Evolutionary conservation across 2,329 filamentous ascomycete species (phyloP), one percentile per base, ranked within the genome.

Genomic region (Raffaelea ambrosiae): DNA sequence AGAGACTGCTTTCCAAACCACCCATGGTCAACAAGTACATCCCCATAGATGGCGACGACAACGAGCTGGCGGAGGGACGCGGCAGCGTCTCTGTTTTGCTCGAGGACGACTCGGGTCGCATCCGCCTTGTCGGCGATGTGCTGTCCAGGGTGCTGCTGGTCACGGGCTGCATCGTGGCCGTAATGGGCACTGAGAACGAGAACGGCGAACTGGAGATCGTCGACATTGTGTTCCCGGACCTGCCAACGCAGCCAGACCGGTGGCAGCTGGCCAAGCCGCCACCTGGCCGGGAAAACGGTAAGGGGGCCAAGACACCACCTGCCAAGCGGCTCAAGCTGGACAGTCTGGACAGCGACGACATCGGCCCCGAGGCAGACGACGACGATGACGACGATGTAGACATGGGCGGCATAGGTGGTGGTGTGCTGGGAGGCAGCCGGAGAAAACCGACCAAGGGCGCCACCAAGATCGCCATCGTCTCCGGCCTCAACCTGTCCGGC

Each of bases 201-300:
- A 84, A 91, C 66, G 93, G 93, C 53, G 88, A 95, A 57, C 89
- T 98, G 51, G 89, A 97, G 58, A 85, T 95, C 7, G 76, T 97
- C 38, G 91, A 95, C 64, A 74, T 95, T 55, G 88, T 90, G 60
- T 83, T 95, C 40, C 87, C 93, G 7, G 89, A 96, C 61, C 68
- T 98, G 4, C 77, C 91, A 16, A 80, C 82, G 1, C 93, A 98
- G 59, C 84, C 87, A 13, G 74, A 79, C 44, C 81, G 91, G 26
- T 95, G 89, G 88, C 74, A 84, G 46, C 70, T 84, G 23, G 77
- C 83, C 8, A 75, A 83, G 53, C 65, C 59, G n/a, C n/a, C n/a
- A n/a, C n/a, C n/a, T n/a, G n/a, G n/a, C n/a, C n/a, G n/a, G n/a
- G n/a, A n/a, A n/a, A n/a, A 44, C 61, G 56, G 53, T 39, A 67